Percentiles rank a stretch among this genome's conserved stretches.
phyloP scores from a whole-genome alignment of 2,329 filamentous ascomycete genomes.

The Aureobasidium sp. region DNA sequence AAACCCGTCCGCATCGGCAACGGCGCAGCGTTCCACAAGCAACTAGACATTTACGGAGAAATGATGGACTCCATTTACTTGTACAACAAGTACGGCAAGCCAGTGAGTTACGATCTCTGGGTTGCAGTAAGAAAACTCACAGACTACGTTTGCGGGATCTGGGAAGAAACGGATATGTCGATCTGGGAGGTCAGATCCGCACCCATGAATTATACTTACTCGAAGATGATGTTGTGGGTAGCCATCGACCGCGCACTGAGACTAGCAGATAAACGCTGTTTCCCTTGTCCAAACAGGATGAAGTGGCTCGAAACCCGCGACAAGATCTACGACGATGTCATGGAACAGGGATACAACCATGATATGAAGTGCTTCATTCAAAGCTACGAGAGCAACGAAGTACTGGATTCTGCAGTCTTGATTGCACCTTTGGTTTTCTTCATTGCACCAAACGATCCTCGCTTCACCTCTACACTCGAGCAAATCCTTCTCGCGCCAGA shows the following conservation, averaged over 20 bases:
- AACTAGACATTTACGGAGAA: constrained; percentile 68
- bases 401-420: constrained; percentile 66
- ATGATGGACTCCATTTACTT: constrained; percentile 60
- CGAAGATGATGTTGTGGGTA: constrained; percentile 78
- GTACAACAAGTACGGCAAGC: constrained; percentile 44
- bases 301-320: constrained; percentile 62
- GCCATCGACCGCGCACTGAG: constrained; percentile 52
- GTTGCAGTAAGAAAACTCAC: constrained; percentile 59
- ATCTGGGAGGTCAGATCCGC: constrained; percentile 75
- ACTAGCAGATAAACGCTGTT: constrained; percentile 51
- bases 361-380: constrained; percentile 65
- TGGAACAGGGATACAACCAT: constrained; percentile 70
- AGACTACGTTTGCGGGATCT: constrained; percentile 63
- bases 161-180: constrained; percentile 64
- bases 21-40: constrained; percentile 66
- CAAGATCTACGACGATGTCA: constrained; percentile 64
- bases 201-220: constrained; percentile 72
- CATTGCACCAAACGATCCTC: constrained; percentile 67
- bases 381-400: constrained; percentile 64
- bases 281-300: constrained; percentile 54
- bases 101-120: constrained; percentile 69
- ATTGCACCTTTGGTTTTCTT: constrained; percentile 76
- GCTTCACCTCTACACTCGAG: constrained; percentile 66
- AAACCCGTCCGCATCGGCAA: constrained; percentile 70
- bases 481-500: constrained; percentile 65